These are phyloP conservation scores for Bacidia gigantensis DNA, from an alignment of 495 filamentous ascomycete species.

Conservation along the genomic window DNA sequence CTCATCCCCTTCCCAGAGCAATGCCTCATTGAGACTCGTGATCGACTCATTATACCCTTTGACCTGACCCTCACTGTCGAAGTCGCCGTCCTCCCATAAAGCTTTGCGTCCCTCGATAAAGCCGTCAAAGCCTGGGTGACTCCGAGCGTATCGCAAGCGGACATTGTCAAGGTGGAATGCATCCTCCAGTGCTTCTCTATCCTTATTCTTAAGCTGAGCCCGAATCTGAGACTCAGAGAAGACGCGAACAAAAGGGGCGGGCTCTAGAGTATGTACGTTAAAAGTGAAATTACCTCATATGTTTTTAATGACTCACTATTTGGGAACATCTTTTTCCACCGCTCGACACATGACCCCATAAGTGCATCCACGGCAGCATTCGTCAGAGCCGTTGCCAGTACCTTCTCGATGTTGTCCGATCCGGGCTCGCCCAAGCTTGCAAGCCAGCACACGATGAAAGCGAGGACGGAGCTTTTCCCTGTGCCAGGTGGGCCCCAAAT, in stretches of 20 bases:
- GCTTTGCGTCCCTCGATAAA: not conserved
- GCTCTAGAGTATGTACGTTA: not conserved
- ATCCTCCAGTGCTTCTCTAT: not conserved
- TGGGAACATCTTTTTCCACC: not conserved
- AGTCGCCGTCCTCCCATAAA: not conserved
- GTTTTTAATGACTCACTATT: not conserved
- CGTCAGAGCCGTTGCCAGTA: not conserved
- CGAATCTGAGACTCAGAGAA: not conserved
- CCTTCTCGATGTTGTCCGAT: not conserved
- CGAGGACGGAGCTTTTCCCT: not conserved
- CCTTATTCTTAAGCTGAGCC: not conserved
- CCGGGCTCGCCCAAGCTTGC: not conserved
- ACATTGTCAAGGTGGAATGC: not conserved
- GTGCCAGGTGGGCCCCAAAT: not conserved
- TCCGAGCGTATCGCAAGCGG: not conserved
- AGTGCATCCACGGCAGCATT: not conserved
- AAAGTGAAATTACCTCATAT: not conserved
- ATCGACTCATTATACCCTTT: not conserved
- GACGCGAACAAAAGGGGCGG: not conserved
- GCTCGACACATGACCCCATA: not conserved
- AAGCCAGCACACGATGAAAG: not conserved
- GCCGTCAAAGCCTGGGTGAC: not conserved
- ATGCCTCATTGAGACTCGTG: not conserved
- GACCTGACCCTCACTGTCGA: not conserved
- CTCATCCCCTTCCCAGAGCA: not conserved